Evolutionary conservation across 148 eudicot species (phyloP), one percentile per base, ranked within the genome.

Genomic region (Spergularia bocconei): DNA sequence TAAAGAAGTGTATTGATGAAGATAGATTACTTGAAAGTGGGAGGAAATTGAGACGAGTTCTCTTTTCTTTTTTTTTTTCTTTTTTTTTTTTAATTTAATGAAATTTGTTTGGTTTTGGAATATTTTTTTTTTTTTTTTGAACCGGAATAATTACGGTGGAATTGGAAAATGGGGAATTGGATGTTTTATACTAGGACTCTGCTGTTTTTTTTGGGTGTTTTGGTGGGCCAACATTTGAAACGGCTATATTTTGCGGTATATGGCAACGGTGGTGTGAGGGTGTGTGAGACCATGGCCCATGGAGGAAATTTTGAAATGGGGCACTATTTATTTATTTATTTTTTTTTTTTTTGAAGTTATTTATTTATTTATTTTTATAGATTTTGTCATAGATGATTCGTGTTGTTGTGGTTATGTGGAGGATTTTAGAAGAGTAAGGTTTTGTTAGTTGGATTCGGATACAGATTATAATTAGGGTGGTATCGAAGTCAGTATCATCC

Each of bases 181-280:
- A n/a, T 9, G 0, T 61, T 61, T 61, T 56, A 56, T 56, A 56
- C 60, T 19, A 13, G 60, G 15, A 44, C 16, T 39, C n/a, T 29
- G 3, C 3, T 29, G 36, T 29, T 29, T 29, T 29, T 29, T 29
- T 29, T n/a, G n/a, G n/a, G n/a, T n/a, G n/a, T 29, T 13, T 9
- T 71, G 19, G n/a, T 21, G 61, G 72, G 21, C 13, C 29, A 54
- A 61, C 52, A 60, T 12, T 8, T 54, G 51, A 70, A 76, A 77
- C 80, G 80, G 80, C 80, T 70, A 70, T 52, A 52, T 63, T 70
- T 50, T 62, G 56, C 11, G 59, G 56, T 19, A 36, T 10, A 36
- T 10, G 65, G 50, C 36, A 19, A 67, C 54, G 71, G 48, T 38
- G 11, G 14, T 14, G 60, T 19, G 33, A 36, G 41, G 15, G 16